Conservation (phyloP, 2,329 filamentous ascomycete species). For the Alternaria sp. region DNA sequence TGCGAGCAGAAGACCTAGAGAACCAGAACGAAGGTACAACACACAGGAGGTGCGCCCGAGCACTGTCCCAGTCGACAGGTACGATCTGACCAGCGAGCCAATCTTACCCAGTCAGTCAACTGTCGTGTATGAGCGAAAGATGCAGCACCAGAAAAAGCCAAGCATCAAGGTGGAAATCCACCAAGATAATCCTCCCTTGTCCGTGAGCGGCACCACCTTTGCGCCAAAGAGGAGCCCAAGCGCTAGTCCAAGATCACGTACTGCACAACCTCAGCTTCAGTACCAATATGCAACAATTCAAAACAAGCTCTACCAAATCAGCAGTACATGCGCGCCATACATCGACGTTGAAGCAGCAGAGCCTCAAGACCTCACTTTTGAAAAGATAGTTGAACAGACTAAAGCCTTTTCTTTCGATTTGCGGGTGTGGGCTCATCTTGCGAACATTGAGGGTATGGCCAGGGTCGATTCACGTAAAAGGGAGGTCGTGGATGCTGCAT, state of each 20-base stretch:
- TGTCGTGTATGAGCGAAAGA: conserved; percentile 4
- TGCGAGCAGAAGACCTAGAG: conserved; percentile 9
- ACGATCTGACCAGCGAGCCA: conserved; percentile 18
- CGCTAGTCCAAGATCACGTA: conserved; percentile 24
- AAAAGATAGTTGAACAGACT: conserved; percentile 31
- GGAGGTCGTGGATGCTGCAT: conserved; percentile 25
- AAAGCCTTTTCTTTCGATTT: conserved; percentile 36
- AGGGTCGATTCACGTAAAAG: conserved; percentile 23
- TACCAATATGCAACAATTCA: conserved; percentile 31
- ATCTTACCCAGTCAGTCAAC: conserved; percentile 13
- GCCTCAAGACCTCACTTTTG: conserved; percentile 35
- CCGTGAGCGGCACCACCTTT: background rate
- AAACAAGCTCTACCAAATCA: conserved; percentile 26
- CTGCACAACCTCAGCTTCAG: conserved; percentile 25
- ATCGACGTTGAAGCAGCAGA: conserved; percentile 32
- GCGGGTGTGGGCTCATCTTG: conserved; percentile 31
- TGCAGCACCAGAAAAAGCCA: conserved; percentile 20
- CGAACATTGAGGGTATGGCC: conserved; percentile 27
- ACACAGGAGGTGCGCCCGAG: conserved; percentile 28
- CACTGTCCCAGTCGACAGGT: conserved; percentile 10
- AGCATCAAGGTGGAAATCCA: conserved; percentile 37
- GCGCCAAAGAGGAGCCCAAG: conserved; percentile 22
- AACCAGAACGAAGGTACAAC: conserved; percentile 17
- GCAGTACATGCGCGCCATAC: conserved; percentile 24
- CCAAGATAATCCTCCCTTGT: conserved; percentile 20